Evolutionary conservation across 257 asterid genomes (phyloP), one percentile per base, ranked within the genome.

Genomic region (Solanum dulcamara): DNA sequence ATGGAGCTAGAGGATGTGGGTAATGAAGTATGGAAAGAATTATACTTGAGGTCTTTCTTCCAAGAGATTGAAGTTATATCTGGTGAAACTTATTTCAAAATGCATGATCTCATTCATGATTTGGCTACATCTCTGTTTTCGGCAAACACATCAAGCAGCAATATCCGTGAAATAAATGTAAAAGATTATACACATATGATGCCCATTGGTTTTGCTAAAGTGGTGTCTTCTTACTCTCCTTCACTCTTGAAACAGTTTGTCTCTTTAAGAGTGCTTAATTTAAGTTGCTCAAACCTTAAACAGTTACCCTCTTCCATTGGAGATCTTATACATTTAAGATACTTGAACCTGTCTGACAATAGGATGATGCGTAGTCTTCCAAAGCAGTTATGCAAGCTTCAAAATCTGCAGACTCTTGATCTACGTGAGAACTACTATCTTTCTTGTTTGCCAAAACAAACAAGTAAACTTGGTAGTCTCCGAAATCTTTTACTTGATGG

Each of bases 81-180:
- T 55, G 84, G 82, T 18, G n/a, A 46, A 8, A 71, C 53, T 4
- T 30, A 33, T 28, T 86, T 82, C 77, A 55, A 44, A 30, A 86
- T 81, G 88, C 40, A 70, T 71, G 85, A 70, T 81, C 85, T 86
- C 46, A 64, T 86, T 40, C 86, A 86, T 71, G 88, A 86, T 82
- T 85, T 86, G 24, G 84, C 86, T 22, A 70, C 59, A 51, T 81
- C 83, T 10, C 26, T 40, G 42, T 35, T 81, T 74, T 81, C 46
- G 44, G 26, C 15, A 30, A 42, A 35, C 40, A 22, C 50, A 48
- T 59, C 42, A 4, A 75, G 83, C 37, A 38, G 5, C 80, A 83
- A 33, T 35, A 53, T 70, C 67, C 83, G 85, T 15, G 79, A 82
- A 13, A 51, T 72, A 42, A 14, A 46, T 40, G 32, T 9, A 18